phyloP scores from a whole-genome alignment of 78 protist species.

The Cavenderia fasciculata region DNA sequence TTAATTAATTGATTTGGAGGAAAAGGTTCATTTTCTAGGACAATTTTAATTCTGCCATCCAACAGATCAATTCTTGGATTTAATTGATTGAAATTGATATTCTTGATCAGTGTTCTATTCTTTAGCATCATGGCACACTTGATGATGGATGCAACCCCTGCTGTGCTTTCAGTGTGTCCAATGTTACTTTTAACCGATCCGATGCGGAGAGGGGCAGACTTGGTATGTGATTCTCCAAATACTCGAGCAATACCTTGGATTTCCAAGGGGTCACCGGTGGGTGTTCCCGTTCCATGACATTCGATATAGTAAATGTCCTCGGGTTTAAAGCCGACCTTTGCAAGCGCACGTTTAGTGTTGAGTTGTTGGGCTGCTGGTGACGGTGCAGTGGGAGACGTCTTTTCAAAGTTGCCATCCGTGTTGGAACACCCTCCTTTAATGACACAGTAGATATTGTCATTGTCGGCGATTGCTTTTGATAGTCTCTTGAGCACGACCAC shows the following conservation, averaged over 20 bases:
- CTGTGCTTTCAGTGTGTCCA: slow-evolving; percentile 85
- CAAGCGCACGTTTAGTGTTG: not conserved
- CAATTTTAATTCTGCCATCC: slow-evolving; percentile 15
- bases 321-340: not conserved
- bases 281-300: slow-evolving; percentile 83
- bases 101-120: slow-evolving; percentile 2
- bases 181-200: slow-evolving; percentile 78
- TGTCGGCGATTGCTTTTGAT: slow-evolving; percentile 1
- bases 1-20: not conserved
- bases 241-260: slow-evolving; percentile 7
- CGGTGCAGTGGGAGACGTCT: not conserved
- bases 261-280: slow-evolving; percentile 82
- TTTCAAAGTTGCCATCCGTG: slow-evolving; percentile 9
- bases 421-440: slow-evolving; percentile 9
- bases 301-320: slow-evolving; percentile 25
- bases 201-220: slow-evolving; percentile 1
- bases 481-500: not conserved
- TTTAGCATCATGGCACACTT: slow-evolving; percentile 49
- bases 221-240: not conserved
- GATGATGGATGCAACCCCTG: slow-evolving; percentile 67
- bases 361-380: not conserved
- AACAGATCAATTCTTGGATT: slow-evolving; percentile 39
- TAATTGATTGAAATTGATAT: not conserved
- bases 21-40: not conserved
- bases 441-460: slow-evolving; percentile 10